Conservation (phyloP, 2,329 filamentous ascomycete species). For the Trichoderma atroviride region DNA sequence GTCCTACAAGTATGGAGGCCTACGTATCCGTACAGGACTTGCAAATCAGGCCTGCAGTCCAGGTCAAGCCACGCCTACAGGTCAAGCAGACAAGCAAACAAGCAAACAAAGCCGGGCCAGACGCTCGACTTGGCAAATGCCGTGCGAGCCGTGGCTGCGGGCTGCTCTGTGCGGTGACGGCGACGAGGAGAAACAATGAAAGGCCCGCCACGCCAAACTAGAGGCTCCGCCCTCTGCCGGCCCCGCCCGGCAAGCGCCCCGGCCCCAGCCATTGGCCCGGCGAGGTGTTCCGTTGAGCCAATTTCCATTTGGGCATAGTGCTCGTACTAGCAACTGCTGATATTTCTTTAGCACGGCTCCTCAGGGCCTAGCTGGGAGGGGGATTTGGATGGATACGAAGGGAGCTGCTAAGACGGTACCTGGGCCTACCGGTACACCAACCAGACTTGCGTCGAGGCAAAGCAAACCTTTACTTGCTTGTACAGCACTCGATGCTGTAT, state of each 20-base stretch:
- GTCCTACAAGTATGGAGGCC: not conserved
- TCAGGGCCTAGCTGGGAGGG: not conserved
- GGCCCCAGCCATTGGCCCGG: not conserved
- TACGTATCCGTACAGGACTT: no score
- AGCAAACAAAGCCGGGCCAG: not conserved
- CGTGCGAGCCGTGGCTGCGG: not conserved
- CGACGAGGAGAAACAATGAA: not conserved
- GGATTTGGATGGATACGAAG: not conserved
- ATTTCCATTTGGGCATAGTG: not conserved
- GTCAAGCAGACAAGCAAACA: no score
- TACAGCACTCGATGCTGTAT: not conserved
- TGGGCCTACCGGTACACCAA: not conserved
- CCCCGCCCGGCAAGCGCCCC: not conserved
- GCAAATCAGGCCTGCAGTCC: no score
- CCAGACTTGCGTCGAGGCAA: not conserved
- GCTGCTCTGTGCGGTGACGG: not conserved
- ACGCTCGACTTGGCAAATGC: not conserved
- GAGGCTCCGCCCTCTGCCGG: not conserved
- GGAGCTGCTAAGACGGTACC: not conserved
- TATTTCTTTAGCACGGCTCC: not conserved
- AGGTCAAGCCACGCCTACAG: no score
- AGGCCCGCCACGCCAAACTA: not conserved
- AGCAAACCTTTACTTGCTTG: not conserved
- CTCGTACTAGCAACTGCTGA: not conserved
- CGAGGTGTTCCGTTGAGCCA: not conserved